Conservation (phyloP, 1,284 basidiomycete genomes). For the Ceratobasidium sp. region DNA sequence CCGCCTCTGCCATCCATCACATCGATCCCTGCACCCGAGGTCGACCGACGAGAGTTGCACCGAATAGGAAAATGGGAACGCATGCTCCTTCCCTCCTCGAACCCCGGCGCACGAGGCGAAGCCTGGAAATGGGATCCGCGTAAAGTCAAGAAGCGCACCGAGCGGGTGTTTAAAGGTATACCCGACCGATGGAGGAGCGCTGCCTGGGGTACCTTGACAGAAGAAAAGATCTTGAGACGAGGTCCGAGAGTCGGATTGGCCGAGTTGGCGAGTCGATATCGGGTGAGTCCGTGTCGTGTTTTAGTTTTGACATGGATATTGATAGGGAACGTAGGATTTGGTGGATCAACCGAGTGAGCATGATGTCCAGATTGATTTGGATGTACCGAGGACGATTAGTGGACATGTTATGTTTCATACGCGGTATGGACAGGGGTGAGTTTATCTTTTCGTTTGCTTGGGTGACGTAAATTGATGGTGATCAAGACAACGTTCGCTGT, state of each 20-base stretch:
- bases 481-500: slow-evolving; percentile 88
- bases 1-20: slow-evolving; percentile 57
- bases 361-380: slow-evolving; percentile 98
- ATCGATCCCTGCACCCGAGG: slow-evolving; percentile 41
- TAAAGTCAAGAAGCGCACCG: slow-evolving; percentile 53
- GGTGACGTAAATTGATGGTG: slow-evolving; percentile 32
- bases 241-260: slow-evolving; percentile 48
- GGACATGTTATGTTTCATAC: slow-evolving; percentile 96
- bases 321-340: slow-evolving; percentile 52
- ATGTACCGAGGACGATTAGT: slow-evolving; percentile 95
- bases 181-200: slow-evolving; percentile 95
- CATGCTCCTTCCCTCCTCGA: slow-evolving; percentile 74
- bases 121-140: slow-evolving; percentile 51
- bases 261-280: slow-evolving; percentile 56
- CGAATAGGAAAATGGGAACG: slow-evolving; percentile 87
- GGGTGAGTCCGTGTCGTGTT: slow-evolving; percentile 44
- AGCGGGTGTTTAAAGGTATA: slow-evolving; percentile 92
- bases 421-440: slow-evolving; percentile 91
- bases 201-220: slow-evolving; percentile 82
- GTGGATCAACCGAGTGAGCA: slow-evolving; percentile 83
- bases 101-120: slow-evolving; percentile 79
- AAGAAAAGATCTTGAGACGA: slow-evolving; percentile 40
- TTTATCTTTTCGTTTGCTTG: slow-evolving; percentile 42
- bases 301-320: not conserved
- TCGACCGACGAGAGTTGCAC: slow-evolving; percentile 63